phyloP scores from a whole-genome alignment of 257 asterid species.

The Ligustrum vulgare region DNA sequence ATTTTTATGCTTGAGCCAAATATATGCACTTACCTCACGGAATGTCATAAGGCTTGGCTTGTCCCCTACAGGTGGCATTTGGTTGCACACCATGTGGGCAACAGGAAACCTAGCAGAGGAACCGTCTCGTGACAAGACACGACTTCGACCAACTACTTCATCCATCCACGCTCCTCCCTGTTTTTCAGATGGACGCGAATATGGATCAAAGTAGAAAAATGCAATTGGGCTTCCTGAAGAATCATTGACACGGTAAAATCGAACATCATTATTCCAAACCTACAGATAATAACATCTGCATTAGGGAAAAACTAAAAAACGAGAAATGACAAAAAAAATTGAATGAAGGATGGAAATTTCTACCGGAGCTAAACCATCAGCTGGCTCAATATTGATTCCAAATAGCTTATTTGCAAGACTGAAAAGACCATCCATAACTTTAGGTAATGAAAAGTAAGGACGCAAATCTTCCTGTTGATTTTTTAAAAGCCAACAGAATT shows the following conservation, averaged over 20 bases:
- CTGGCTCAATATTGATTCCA: conserved; percentile 66
- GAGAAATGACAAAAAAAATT: conserved; percentile 3
- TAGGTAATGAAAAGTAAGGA: conserved; percentile 94
- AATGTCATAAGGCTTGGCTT: conserved; percentile 99
- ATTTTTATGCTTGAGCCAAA: background rate
- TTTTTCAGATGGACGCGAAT: conserved; percentile 97
- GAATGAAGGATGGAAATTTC: conserved; percentile 25
- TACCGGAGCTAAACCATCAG: conserved; percentile 95
- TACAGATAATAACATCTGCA: conserved; percentile 24
- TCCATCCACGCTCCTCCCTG: conserved; percentile 99
- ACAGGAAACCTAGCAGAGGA: conserved; percentile 84
- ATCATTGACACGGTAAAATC: conserved; percentile 84
- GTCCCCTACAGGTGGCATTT: conserved; percentile 99
- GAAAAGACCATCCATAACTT: conserved; percentile 96
- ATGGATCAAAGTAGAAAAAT: conserved; percentile 92
- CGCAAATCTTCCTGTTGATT: conserved; percentile 87
- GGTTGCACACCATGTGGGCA: conserved; percentile 99
- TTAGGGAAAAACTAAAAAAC: conserved; percentile 20
- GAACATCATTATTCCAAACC: conserved; percentile 95
- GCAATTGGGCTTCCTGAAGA: conserved; percentile 81
- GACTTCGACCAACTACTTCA: conserved; percentile 92
- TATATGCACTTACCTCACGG: conserved; percentile 63
- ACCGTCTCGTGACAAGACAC: conserved; percentile 77
- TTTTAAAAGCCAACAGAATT: conserved; percentile 21
- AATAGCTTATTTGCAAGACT: conserved; percentile 77